Conservation (phyloP, 2,329 filamentous ascomycete species). For the Penicillium thymicola region DNA sequence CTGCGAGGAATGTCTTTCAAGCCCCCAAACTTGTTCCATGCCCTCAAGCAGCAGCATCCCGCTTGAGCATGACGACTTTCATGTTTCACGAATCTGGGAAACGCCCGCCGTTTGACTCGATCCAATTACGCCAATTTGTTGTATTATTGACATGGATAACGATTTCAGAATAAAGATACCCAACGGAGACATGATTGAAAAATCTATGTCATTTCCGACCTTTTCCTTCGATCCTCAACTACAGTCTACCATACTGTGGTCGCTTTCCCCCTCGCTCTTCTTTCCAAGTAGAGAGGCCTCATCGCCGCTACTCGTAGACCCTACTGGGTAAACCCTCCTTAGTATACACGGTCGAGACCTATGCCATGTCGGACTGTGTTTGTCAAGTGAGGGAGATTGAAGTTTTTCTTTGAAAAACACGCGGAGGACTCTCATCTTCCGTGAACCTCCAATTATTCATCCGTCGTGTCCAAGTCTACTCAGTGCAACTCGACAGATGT, state of each 20-base stretch:
- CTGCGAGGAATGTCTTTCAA: neutral
- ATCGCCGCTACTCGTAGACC: neutral
- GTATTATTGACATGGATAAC: slow-evolving; percentile 2
- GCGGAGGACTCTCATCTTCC: slow-evolving; percentile 28
- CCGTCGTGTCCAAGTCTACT: slow-evolving; percentile 16
- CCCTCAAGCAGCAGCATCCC: neutral
- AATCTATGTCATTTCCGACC: neutral
- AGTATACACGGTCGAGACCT: slow-evolving; percentile 44
- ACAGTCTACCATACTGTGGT: neutral
- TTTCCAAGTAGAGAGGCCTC: neutral
- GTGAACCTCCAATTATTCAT: slow-evolving; percentile 25
- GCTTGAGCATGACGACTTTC: neutral
- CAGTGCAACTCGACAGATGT: slow-evolving; percentile 14
- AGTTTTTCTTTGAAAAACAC: slow-evolving; percentile 17
- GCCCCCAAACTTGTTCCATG: neutral
- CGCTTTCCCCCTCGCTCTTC: neutral
- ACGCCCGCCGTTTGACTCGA: neutral
- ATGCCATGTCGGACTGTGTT: slow-evolving; percentile 44
- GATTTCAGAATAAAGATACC: slow-evolving; percentile 10
- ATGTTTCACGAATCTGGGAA: neutral
- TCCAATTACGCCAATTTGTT: neutral
- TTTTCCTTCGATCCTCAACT: neutral
- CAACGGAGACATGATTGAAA: slow-evolving; percentile 4
- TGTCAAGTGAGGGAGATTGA: slow-evolving; percentile 44
- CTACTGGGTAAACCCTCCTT: slow-evolving; percentile 29